These are phyloP conservation scores for Exophiala oligosperma DNA, from an alignment of 2,329 filamentous ascomycete genomes.

Conservation along the genomic window DNA sequence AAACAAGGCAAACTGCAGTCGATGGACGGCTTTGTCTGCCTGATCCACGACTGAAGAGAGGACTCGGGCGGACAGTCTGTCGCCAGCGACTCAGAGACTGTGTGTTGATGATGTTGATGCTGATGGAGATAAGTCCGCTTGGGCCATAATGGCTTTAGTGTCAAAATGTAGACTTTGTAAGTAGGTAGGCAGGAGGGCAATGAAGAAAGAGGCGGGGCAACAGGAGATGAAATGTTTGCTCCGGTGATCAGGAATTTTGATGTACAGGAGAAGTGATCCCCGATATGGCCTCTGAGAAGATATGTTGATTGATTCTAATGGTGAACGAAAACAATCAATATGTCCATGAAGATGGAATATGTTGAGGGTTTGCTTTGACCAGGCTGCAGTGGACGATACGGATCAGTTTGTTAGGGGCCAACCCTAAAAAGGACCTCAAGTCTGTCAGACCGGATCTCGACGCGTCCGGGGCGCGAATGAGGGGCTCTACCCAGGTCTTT, in stretches of 20 bases:
- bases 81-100: constrained; percentile 8
- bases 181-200: not conserved
- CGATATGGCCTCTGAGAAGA: not conserved
- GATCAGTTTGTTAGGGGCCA: not conserved
- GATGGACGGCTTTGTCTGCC: constrained; percentile 3
- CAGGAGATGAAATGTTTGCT: constrained; percentile 6
- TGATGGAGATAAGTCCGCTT: constrained; percentile 9
- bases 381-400: constrained; percentile 4
- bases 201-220: constrained; percentile 13
- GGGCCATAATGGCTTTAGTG: constrained; percentile 6
- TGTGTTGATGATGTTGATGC: constrained; percentile 2
- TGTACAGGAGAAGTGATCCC: not conserved
- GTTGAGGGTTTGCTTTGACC: constrained; percentile 4
- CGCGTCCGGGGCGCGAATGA: constrained; percentile 2
- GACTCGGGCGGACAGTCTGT: not conserved
- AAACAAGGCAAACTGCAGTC: constrained; percentile 16
- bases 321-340: not conserved
- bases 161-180: too few relatives aligned
- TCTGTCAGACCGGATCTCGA: not conserved
- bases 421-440: not conserved
- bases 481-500: not conserved
- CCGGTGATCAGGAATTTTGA: not conserved
- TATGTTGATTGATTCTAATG: not conserved
- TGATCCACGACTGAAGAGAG: not conserved
- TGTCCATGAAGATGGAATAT: not conserved